These are phyloP conservation scores for Arachis stenosperma DNA, from an alignment of 306 rosid species.

Conservation along the genomic window DNA sequence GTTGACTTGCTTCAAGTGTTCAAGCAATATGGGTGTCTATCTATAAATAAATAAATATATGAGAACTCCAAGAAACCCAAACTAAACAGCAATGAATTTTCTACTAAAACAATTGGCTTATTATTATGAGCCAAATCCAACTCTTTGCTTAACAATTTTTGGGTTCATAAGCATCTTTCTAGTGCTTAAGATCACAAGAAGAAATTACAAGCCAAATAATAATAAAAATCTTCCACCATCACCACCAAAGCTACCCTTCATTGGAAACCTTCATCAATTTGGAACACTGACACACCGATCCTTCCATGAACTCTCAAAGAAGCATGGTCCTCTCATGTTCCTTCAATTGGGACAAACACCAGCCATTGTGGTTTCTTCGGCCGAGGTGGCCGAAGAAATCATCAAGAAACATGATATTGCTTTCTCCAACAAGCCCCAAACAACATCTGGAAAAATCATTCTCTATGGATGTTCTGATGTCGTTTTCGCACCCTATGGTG, in stretches of 20 bases:
- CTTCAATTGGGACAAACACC: slow-evolving; percentile 40
- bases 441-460: slow-evolving; percentile 17
- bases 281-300: slow-evolving; percentile 48
- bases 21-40: too few species aligned
- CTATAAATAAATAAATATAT: too few species aligned
- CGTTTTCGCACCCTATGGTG: slow-evolving; percentile 37
- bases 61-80: too few species aligned
- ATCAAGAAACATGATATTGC: not conserved
- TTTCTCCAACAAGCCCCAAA: slow-evolving; percentile 20
- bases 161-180: not conserved
- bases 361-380: slow-evolving; percentile 43
- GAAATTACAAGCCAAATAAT: not conserved
- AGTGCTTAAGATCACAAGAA: not conserved
- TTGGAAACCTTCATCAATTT: slow-evolving; percentile 53
- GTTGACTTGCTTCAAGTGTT: too few species aligned
- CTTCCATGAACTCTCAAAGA: slow-evolving; percentile 33
- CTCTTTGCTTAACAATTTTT: not conserved
- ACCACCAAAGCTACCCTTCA: slow-evolving; percentile 44
- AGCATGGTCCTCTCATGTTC: slow-evolving; percentile 47
- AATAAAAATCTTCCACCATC: slow-evolving; percentile 38
- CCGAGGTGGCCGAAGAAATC: not conserved
- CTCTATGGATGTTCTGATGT: slow-evolving; percentile 43
- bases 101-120: too few species aligned
- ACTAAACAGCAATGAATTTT: too few species aligned
- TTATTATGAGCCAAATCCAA: not conserved